These are phyloP conservation scores for Phytophthora fragariae DNA, from an alignment of 352 stramenopile genomes.

Conservation along the genomic window DNA sequence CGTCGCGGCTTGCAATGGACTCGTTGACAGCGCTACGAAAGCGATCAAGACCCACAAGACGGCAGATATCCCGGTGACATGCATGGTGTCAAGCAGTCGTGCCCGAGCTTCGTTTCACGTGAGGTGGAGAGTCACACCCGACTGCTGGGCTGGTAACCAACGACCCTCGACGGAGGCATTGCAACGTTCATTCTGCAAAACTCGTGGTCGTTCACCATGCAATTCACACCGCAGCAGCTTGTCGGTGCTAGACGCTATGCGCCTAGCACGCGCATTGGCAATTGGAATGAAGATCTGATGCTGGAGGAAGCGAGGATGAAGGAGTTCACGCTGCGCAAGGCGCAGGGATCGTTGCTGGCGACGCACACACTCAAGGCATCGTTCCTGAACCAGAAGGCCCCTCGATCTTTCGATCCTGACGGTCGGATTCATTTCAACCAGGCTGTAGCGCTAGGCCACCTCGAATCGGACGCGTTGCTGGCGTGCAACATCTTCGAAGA, in stretches of 20 bases:
- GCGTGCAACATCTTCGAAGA: conserved; percentile 87
- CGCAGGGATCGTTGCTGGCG: conserved; percentile 80
- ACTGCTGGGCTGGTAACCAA: conserved; percentile 39
- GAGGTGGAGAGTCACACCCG: conserved; percentile 23
- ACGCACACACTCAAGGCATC: conserved; percentile 84
- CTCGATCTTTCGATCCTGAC: conserved; percentile 56
- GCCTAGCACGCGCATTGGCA: conserved; percentile 83
- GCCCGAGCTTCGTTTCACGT: conserved; percentile 19
- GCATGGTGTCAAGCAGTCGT: conserved; percentile 15
- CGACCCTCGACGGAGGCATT: conserved; percentile 12
- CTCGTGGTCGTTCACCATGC: conserved; percentile 49
- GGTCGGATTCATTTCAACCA: conserved; percentile 58
- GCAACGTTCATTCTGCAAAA: background rate
- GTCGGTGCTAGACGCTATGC: conserved; percentile 85
- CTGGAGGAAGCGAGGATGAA: conserved; percentile 87
- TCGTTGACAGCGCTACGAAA: background rate
- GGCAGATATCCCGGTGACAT: conserved; percentile 20
- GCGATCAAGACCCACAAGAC: conserved; percentile 22
- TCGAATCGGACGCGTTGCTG: conserved; percentile 59
- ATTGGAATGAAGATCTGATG: conserved; percentile 93
- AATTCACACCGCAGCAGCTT: conserved; percentile 92
- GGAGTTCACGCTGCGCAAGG: conserved; percentile 84
- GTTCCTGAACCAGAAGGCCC: conserved; percentile 74
- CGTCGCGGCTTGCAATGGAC: conserved; percentile 9
- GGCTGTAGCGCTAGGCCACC: conserved; percentile 63